Conservation (phyloP, 805 yeast species). For the Jamesozyma jinghongensis region DNA sequence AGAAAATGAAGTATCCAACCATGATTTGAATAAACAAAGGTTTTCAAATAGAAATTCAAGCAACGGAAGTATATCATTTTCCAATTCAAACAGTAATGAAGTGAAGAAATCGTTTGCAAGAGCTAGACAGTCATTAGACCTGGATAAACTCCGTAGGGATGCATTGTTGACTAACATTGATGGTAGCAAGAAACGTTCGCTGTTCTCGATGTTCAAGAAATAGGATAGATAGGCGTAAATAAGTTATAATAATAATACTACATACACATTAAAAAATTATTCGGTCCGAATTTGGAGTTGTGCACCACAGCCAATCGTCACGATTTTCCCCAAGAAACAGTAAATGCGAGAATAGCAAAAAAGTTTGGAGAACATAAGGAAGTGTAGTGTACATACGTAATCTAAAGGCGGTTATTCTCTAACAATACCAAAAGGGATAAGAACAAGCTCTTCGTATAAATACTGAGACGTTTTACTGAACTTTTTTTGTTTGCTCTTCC, state of each 20-base stretch:
- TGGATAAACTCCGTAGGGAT: slow-evolving; percentile 23
- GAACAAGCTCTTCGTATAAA: too few species aligned
- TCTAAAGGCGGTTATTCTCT: too few species aligned
- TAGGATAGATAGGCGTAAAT: background rate
- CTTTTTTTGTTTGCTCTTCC: too few species aligned
- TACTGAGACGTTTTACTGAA: too few species aligned
- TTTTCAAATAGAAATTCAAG: slow-evolving; percentile 11
- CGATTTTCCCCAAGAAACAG: too few species aligned
- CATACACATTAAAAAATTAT: background rate
- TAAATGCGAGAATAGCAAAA: too few species aligned
- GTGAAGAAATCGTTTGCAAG: slow-evolving; percentile 18
- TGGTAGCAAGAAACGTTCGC: slow-evolving; percentile 19
- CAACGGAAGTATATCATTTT: slow-evolving; percentile 11
- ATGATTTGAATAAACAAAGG: slow-evolving; percentile 11
- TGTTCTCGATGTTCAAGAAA: slow-evolving; percentile 25
- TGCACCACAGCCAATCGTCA: too few species aligned
- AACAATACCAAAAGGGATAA: too few species aligned
- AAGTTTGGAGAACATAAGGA: too few species aligned
- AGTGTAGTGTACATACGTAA: too few species aligned
- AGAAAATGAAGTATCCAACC: background rate
- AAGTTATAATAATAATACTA: background rate
- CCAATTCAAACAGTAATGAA: slow-evolving; percentile 8
- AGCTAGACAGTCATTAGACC: slow-evolving; percentile 26
- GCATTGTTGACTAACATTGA: slow-evolving; percentile 11
- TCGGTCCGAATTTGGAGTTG: background rate